Base-by-base conservation (phyloP, 805 yeast genomes). In the Sugiyamaella lignohabitans region DNA sequence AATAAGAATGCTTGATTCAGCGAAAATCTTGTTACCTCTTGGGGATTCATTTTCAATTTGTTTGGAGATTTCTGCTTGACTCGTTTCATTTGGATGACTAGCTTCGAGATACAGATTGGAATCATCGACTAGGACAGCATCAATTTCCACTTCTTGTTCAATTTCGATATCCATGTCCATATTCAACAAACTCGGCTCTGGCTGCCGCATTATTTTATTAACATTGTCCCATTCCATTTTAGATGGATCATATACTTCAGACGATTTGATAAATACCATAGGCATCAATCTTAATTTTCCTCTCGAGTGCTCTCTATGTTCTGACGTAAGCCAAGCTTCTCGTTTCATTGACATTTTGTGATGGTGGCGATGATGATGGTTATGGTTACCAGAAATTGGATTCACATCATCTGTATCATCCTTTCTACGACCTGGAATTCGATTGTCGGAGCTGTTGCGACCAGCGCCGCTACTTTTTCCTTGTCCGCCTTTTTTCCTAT, bases 231-330 rank as follows among this genome's bases (percentile, higher is more conserved):
- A 27, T 8, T 27, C 32, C 14, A 38, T 14, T 3, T 40, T 27
- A 8, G 48, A 40, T 14, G 49, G 49, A 46, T 42, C 46, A 34
- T 43, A 47, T 16, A 34, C 16, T 21, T 47, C 43, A n/a, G 45
- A 19, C 35, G 48, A 38, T 35, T 43, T 47, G 30, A 47, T 35
- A 20, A 47, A 47, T n/a, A 23, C 29, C n/a, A 47, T 29, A 3
- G 48, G 41, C 20, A 38, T 18, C 30, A 27, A 10, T 19, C 50
- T 21, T 19, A 44, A 42, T 17, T 30, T 17, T 14, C 18, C n/a
- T 32, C 14, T 30, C 22, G 30, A n/a, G 16, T 18, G 17, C 23
- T 4, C 45, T 30, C 40, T 34, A 14, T 38, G 11, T n/a, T 29
- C 46, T 24, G 17, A 40, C n/a, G 22, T 47, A 10, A 5, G 22